Evolutionary conservation across 2,329 filamentous ascomycete species (phyloP), one percentile per base, ranked within the genome.

Genomic region (Aspergillus novoparasiticus): DNA sequence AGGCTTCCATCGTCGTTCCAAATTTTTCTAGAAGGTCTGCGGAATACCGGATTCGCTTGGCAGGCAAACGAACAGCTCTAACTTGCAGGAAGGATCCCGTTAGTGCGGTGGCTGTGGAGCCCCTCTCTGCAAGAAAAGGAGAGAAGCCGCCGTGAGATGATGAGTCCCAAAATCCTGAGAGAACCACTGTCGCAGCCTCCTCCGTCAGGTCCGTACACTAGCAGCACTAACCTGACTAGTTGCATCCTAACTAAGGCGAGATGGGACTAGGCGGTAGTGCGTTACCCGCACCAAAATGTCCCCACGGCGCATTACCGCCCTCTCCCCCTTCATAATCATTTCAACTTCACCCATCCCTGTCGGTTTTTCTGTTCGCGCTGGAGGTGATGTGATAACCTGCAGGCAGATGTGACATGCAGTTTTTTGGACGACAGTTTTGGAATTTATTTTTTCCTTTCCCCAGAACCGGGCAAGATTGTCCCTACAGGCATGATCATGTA

Each of bases 21-120:
- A 64, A 57, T 16, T 61, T 60, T 68, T 68, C 66, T 68, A 65
- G 66, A 70, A 70, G 68, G 59, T 61, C 63, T 58, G 19, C 60
- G 58, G 68, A 70, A 68, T 62, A 51, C 67, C 64, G 63, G 62
- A 59, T 59, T 59, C 50, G 56, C 59, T 68, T 69, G 65, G 68
- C 68, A 57, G 48, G 34, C 39, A 36, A 39, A 51, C 43, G 34
- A 63, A 43, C 58, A 55, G 51, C 19, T 41, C 19, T 34, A 21
- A 43, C 46, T 48, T 56, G 55, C 43, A 59, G 63, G 62, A 56
- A 60, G 53, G 65, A 63, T 51, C 60, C 67, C 65, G 62, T 62
- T 68, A 67, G 65, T 60, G 63, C 39, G 61, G 62, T 68, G 59
- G 67, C 59, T 55, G 63, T 65, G 63, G 63, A 56, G 54, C 45